phyloP scores from a whole-genome alignment of 345 rosid species.

The Laguncularia racemosa region DNA sequence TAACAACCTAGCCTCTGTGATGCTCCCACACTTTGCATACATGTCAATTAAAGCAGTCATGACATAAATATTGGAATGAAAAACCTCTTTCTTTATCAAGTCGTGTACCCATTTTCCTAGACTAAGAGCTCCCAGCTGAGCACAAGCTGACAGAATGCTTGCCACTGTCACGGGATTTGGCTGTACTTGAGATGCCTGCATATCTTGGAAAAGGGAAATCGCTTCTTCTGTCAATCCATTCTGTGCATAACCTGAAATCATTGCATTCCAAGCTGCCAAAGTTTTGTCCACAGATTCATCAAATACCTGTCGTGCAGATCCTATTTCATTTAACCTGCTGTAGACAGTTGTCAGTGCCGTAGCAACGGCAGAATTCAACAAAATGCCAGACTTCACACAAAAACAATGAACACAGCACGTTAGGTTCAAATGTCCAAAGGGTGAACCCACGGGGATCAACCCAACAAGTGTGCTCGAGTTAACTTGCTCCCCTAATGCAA shows the following conservation, averaged over 20 bases:
- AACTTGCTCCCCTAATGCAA: conserved; percentile 35
- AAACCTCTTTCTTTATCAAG: conserved; percentile 37
- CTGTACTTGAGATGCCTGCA: conserved; percentile 42
- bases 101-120: conserved; percentile 66
- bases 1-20: conserved; percentile 46
- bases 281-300: conserved; percentile 48
- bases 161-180: conserved; percentile 65
- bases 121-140: conserved; percentile 67
- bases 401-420: conserved; percentile 47
- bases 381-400: conserved; percentile 35
- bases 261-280: conserved; percentile 80
- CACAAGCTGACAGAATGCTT: conserved; percentile 72
- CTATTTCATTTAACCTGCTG: conserved; percentile 52
- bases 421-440: conserved; percentile 52
- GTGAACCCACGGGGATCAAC: conserved; percentile 48
- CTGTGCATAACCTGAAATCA: conserved; percentile 78
- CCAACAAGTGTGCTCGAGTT: conserved; percentile 61
- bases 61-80: conserved; percentile 54
- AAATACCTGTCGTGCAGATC: conserved; percentile 42
- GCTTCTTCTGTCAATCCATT: conserved; percentile 64
- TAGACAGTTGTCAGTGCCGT: conserved; percentile 62
- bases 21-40: conserved; percentile 83
- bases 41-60: conserved; percentile 73
- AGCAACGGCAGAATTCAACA: conserved; percentile 43
- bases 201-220: conserved; percentile 53